These are phyloP conservation scores for Phytophthora cactorum DNA, from an alignment of 352 stramenopile species.

Conservation along the genomic window DNA sequence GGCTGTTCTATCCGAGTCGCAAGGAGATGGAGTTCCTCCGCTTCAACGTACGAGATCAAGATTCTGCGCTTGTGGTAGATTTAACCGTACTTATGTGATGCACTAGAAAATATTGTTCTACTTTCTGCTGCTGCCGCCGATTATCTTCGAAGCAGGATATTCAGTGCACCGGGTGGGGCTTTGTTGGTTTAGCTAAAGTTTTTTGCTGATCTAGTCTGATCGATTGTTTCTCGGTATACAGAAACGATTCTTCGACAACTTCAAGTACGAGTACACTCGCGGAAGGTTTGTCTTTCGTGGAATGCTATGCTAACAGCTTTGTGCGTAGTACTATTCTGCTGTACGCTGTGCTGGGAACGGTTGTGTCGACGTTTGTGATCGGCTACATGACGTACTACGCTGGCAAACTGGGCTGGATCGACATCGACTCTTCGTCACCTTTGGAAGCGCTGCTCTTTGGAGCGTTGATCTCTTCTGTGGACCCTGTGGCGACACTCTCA, in stretches of 20 bases:
- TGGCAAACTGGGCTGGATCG: conserved; percentile 76
- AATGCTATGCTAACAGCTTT: background rate
- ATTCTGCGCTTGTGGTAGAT: background rate
- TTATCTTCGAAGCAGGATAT: conserved; percentile 98
- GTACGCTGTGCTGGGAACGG: conserved; percentile 95
- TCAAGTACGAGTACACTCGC: conserved; percentile 62
- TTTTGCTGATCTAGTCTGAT: background rate
- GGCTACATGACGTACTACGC: conserved; percentile 93
- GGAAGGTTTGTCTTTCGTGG: background rate
- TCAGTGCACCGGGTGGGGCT: conserved; percentile 78
- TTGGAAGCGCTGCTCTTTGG: conserved; percentile 96
- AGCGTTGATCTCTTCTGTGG: conserved; percentile 95
- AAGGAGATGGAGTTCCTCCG: conserved; percentile 92
- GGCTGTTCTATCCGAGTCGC: conserved; percentile 82
- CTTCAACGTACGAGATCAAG: conserved; percentile 67
- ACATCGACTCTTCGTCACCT: conserved; percentile 92
- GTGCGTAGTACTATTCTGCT: conserved; percentile 90
- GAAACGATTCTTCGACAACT: conserved; percentile 97
- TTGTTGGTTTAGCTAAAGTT: background rate
- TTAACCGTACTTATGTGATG: background rate
- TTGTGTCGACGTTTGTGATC: conserved; percentile 97
- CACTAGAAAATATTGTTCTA: conserved; percentile 94
- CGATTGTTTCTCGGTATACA: conserved; percentile 15
- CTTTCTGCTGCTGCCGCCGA: conserved; percentile 96
- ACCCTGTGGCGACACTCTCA: conserved; percentile 96